These are phyloP conservation scores for Aspergillus sp. DNA, from an alignment of 2,329 filamentous ascomycete genomes.

Conservation along the genomic window DNA sequence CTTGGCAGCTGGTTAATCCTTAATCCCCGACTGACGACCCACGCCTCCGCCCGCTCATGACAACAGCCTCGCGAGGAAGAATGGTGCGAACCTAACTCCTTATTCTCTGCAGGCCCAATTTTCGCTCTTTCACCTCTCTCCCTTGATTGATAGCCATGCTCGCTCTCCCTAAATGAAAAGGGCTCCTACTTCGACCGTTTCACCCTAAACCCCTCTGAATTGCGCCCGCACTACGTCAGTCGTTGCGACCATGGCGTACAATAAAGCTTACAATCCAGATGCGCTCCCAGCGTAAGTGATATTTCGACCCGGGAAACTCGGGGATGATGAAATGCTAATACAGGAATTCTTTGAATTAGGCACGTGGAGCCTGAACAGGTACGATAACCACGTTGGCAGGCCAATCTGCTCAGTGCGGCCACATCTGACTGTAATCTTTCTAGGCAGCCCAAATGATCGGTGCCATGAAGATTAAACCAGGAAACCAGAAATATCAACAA, in stretches of 20 bases:
- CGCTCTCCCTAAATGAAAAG: not conserved
- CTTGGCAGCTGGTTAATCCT: slow-evolving; percentile 15
- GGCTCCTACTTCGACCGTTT: slow-evolving; percentile 1
- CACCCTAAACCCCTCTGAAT: slow-evolving; percentile 7
- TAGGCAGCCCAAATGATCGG: slow-evolving; percentile 49
- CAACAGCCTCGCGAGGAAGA: slow-evolving; percentile 10
- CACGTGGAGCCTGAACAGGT: slow-evolving; percentile 76
- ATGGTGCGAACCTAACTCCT: slow-evolving; percentile 14
- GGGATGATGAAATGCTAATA: slow-evolving; percentile 10
- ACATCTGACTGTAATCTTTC: not conserved
- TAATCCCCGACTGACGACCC: slow-evolving; percentile 5
- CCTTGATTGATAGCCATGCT: slow-evolving; percentile 2
- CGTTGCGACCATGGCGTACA: slow-evolving; percentile 76
- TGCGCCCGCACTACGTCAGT: slow-evolving; percentile 27
- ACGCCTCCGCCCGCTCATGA: slow-evolving; percentile 13
- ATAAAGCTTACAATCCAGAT: slow-evolving; percentile 88
- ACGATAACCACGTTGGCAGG: slow-evolving; percentile 22
- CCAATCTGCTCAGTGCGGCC: not conserved
- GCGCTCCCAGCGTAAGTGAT: slow-evolving; percentile 79
- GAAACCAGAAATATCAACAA: slow-evolving; percentile 31
- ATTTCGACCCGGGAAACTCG: not conserved
- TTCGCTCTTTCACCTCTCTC: not conserved
- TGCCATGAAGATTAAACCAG: slow-evolving; percentile 30
- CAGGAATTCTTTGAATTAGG: slow-evolving; percentile 39
- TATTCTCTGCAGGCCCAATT: not conserved